Conservation (phyloP, 2,329 filamentous ascomycete species). For the Colletotrichum navitas region DNA sequence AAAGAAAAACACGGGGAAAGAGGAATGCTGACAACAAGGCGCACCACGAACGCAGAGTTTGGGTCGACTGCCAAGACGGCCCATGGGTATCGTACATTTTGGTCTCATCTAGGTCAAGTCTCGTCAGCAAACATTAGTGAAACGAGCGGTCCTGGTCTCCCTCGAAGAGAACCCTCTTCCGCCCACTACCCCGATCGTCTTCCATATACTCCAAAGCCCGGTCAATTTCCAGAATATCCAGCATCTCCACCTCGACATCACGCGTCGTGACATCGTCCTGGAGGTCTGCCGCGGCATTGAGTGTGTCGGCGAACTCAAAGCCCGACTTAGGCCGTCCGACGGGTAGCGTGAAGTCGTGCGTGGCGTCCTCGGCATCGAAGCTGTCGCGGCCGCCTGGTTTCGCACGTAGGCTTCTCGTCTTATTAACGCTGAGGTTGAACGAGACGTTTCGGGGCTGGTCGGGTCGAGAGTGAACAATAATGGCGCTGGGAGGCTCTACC, state of each 20-base stretch:
- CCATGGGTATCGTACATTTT: conserved; percentile 56
- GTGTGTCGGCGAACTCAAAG: conserved; percentile 64
- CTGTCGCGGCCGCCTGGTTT: conserved; percentile 31
- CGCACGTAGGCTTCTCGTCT: conserved; percentile 43
- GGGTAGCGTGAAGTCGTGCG: conserved; percentile 44
- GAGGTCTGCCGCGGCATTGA: conserved; percentile 66
- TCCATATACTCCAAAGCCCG: conserved; percentile 69
- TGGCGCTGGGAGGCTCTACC: conserved; percentile 62
- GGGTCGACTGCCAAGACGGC: conserved; percentile 17
- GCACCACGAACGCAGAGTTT: conserved; percentile 2
- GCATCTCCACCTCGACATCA: conserved; percentile 70
- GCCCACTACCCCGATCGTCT: conserved; percentile 59
- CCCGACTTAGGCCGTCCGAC: conserved; percentile 52
- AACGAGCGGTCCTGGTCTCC: conserved; percentile 44
- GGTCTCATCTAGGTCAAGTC: conserved; percentile 33
- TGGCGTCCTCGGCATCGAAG: conserved; percentile 33
- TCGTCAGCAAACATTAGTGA: conserved; percentile 39
- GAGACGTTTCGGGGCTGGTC: conserved; percentile 54
- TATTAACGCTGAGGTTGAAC: conserved; percentile 65
- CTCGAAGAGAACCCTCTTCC: conserved; percentile 67
- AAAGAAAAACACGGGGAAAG: conserved; percentile 18
- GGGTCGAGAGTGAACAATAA: conserved; percentile 66
- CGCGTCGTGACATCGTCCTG: conserved; percentile 63
- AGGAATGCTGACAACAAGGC: conserved; percentile 29
- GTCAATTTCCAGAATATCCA: conserved; percentile 76